Conservation (phyloP, 1,139 yeast genomes). For the Blastobotrys serpentis region DNA sequence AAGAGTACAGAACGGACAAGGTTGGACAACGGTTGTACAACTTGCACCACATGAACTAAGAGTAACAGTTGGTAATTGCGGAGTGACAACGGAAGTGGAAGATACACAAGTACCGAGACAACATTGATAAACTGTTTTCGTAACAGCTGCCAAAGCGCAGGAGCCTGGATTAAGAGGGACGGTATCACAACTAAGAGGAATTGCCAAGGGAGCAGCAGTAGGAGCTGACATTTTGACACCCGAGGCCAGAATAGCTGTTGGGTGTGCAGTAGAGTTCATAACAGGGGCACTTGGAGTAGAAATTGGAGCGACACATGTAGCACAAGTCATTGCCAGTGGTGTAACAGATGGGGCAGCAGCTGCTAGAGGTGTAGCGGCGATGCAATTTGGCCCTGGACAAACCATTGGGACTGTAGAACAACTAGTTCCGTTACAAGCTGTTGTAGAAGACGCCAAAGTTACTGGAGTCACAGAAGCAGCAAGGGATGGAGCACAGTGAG, state of each 20-base stretch:
- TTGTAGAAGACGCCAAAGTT: not conserved
- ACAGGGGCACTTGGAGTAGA: slow-evolving; percentile 11
- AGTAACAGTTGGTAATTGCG: slow-evolving; percentile 24
- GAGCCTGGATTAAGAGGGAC: slow-evolving; percentile 3
- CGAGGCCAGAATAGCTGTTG: not conserved
- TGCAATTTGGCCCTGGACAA: slow-evolving; percentile 4
- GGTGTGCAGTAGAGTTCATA: not conserved
- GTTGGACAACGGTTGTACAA: slow-evolving; percentile 20
- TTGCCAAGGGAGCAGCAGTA: not conserved
- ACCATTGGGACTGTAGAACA: slow-evolving; percentile 5
- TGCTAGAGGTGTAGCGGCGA: not conserved
- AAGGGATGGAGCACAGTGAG: not conserved
- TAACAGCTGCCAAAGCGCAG: slow-evolving; percentile 11
- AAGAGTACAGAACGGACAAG: slow-evolving; percentile 24
- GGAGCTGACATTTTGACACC: not conserved
- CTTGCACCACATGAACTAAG: slow-evolving; percentile 16
- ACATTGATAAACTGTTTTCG: slow-evolving; percentile 23
- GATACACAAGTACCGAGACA: slow-evolving; percentile 20
- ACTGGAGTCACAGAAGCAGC: not conserved
- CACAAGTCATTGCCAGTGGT: slow-evolving; percentile 3
- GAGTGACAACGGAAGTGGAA: slow-evolving; percentile 17
- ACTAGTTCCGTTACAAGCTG: not conserved
- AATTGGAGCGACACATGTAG: slow-evolving; percentile 11
- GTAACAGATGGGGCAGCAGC: slow-evolving; percentile 6
- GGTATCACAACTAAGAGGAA: not conserved